Base-by-base conservation (phyloP, 2,329 filamentous ascomycete species). In the Cladosporium sp. region DNA sequence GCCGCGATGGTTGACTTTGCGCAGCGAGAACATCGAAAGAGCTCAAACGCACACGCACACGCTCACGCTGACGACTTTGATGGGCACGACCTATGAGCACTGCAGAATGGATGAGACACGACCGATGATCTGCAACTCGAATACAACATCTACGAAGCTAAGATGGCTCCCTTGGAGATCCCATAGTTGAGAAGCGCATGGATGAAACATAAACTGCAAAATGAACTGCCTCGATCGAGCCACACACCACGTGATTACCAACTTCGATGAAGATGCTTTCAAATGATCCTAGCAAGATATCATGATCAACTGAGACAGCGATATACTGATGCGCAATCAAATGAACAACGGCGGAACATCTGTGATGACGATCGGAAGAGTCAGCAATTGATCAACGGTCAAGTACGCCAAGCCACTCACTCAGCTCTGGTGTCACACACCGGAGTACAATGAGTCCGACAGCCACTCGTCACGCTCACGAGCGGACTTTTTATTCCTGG, bases 371-470 rank as follows among this genome's bases (percentile, higher is more conserved):
- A 17, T 13, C 35, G 10, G 7, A 34, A 35, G 12, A n/a, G 40
- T 57, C 54, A 57, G 45, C 36, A 51, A 12, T 19, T 6, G 3
- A 51, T 15, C 20, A 17, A 13, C 22, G 1, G 10, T 24, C 20
- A 13, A 35, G 9, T 13, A 34, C 8, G 36, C 24, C 25, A 42
- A 28, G 22, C 55, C 35, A 50, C 45, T 42, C 56, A 58, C 56
- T 58, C 56, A 58, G 25, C 24, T 22, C 20, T 37, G 48, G 32
- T 45, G 42, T 65, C 62, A 68, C 62, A 64, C 64, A 64, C 65
- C 65, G 54, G 65, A 67, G 57, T 68, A 68, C 55, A 67, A 42
- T 36, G 64, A 66, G 58, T 66, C 64, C 54, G 64, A 64, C 52
- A 67, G 54, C 63, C 64, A 67, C 59, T 65, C 55, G 15, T 62